Evolutionary conservation across 805 yeast genomes (phyloP).

Genomic region (Yamadazyma akitaensis): DNA sequence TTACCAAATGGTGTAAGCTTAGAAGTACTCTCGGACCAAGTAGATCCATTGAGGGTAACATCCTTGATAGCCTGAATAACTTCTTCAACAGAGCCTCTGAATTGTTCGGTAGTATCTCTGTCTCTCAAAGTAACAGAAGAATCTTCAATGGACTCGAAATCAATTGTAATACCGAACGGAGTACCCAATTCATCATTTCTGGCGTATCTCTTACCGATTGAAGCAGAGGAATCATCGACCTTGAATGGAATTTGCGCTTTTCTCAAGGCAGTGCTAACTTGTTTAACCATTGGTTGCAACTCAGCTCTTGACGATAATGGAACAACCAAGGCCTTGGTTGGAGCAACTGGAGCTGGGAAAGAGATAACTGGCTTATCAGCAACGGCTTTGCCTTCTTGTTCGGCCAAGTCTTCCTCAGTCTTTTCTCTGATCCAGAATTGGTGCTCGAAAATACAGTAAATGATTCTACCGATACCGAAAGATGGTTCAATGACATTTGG

Average conservation of each 20-base stretch:
- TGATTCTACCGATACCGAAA: slow-evolving; percentile 96
- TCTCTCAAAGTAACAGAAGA: slow-evolving; percentile 91
- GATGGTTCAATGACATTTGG: slow-evolving; percentile 99
- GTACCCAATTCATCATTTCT: slow-evolving; percentile 99
- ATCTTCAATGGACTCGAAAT: slow-evolving; percentile 87
- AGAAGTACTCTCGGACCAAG: slow-evolving; percentile 87
- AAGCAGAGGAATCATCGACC: slow-evolving; percentile 94
- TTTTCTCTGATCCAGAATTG: slow-evolving; percentile 86
- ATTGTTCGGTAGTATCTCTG: slow-evolving; percentile 95
- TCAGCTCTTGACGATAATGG: slow-evolving; percentile 86
- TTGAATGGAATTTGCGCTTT: slow-evolving; percentile 85
- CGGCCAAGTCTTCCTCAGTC: background rate
- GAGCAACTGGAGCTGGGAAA: slow-evolving; percentile 93
- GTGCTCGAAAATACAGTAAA: slow-evolving; percentile 92
- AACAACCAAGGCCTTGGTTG: slow-evolving; percentile 93
- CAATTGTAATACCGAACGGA: slow-evolving; percentile 97
- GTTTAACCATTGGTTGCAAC: slow-evolving; percentile 69
- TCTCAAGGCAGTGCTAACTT: slow-evolving; percentile 70
- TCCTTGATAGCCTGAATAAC: slow-evolving; percentile 67
- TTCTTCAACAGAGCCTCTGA: slow-evolving; percentile 81
- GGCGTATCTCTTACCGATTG: slow-evolving; percentile 97
- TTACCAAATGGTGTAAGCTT: slow-evolving; percentile 61
- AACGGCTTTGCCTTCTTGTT: slow-evolving; percentile 42
- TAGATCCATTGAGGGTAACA: slow-evolving; percentile 66
- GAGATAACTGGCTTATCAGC: slow-evolving; percentile 84